These are phyloP conservation scores for Solanum habrochaites DNA, from an alignment of 257 asterid genomes.

Conservation along the genomic window DNA sequence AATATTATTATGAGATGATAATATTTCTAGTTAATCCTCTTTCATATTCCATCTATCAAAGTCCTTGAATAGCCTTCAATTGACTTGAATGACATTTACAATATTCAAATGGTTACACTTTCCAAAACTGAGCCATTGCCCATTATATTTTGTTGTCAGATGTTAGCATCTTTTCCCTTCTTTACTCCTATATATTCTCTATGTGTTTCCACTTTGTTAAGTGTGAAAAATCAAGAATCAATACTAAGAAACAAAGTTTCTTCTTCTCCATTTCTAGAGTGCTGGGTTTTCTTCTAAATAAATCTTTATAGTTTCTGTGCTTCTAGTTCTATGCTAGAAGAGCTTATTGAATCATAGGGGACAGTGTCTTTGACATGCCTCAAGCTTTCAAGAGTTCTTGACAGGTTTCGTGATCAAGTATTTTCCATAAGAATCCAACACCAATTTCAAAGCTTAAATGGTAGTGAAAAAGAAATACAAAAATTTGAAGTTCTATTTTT, in stretches of 20 bases:
- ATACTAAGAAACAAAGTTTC: background rate
- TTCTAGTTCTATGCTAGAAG: background rate
- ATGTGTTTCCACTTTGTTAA: background rate
- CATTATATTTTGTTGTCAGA: background rate
- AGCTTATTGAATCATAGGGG: background rate
- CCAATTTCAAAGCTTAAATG: background rate
- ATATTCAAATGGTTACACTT: background rate
- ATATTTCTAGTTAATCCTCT: background rate
- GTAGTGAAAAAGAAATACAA: background rate
- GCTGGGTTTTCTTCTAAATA: background rate
- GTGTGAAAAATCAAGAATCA: background rate
- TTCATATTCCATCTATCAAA: background rate
- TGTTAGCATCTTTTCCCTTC: background rate
- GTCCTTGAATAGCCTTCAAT: background rate
- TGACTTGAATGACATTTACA: background rate
- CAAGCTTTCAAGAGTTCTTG: background rate
- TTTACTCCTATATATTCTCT: background rate
- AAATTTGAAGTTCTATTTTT: background rate
- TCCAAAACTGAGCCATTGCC: background rate
- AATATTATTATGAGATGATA: background rate
- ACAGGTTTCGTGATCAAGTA: background rate
- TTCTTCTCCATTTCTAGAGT: background rate
- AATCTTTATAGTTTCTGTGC: background rate
- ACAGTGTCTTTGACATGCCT: background rate
- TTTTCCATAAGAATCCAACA: background rate